Evolutionary conservation across 2,329 filamentous ascomycete genomes (phyloP), one percentile per base, ranked within the genome.

Genomic region (Trichoderma sp.): DNA sequence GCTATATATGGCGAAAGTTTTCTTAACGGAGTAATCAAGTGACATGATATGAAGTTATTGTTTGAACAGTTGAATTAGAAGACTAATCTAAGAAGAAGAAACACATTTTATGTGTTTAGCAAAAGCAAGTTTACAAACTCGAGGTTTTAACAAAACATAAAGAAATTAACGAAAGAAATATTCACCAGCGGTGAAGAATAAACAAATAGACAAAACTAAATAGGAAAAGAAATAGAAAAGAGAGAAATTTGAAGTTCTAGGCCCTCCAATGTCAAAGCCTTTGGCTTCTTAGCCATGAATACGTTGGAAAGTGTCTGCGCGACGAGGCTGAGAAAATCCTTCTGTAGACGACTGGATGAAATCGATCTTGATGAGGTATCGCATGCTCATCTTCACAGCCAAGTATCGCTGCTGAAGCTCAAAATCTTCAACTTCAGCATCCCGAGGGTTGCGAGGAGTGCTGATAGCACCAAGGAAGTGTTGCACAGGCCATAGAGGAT

Each of bases 401-500:
- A 35, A 58, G 4, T 58, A 37, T 52, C 52, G 55, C 40, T 64
- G 58, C n/a, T 56, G 49, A 64, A 57, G 53, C 10, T 65, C 67
- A 47, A 11, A 10, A 1, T 49, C 65, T 8, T 61, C 65, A 35
- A 29, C 11, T 4, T 62, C 67, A 19, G 43, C n/a, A 8, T 55
- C 53, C 19, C 37, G 21, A n/a, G 49, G 52, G 29, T 60, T 29
- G 2, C 37, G 59, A 49, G 60, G 35, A 43, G 52, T 3, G 19
- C 68, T 63, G n/a, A 70, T 47, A 5, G 35, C 21, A 14, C 47
- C 68, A n/a, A 75, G 65, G 66, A 76, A 76, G 56, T 72, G 72
- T 33, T 76, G 73, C 16, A 76, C 74, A 3, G 75, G 71, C 73
- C 74, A 76, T 2, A 76, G 66, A 4, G 72, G 73, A 57, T 76